phyloP scores from a whole-genome alignment of 148 eudicot genomes.

The Persicaria tinctoria region DNA sequence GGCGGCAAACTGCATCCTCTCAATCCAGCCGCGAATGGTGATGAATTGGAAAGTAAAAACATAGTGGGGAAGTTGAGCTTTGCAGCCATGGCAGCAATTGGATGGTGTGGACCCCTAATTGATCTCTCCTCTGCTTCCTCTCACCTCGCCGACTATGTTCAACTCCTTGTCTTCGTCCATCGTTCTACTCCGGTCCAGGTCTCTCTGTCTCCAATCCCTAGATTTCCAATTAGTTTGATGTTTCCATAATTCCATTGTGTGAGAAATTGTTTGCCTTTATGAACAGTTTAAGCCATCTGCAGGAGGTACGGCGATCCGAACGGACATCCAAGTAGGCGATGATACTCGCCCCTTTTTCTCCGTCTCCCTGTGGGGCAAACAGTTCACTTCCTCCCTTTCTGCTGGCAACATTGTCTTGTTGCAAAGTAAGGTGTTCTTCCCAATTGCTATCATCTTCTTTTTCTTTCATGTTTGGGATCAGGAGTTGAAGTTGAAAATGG shows the following conservation, averaged over 20 bases:
- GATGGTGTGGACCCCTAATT: slow-evolving; percentile 81
- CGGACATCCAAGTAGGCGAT: slow-evolving; percentile 77
- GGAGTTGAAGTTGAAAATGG: slow-evolving; percentile 1
- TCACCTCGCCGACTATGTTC: slow-evolving; percentile 60
- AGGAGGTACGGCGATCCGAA: slow-evolving; percentile 51
- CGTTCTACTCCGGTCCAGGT: slow-evolving; percentile 65
- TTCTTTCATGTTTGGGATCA: background rate
- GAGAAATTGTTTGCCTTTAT: background rate
- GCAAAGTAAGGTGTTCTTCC: slow-evolving; percentile 38
- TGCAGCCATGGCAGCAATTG: slow-evolving; percentile 47
- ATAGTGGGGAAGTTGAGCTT: background rate
- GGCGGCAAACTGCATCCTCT: background rate
- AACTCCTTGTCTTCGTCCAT: slow-evolving; percentile 66
- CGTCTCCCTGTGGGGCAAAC: slow-evolving; percentile 66
- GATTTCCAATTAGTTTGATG: background rate
- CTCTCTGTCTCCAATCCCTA: background rate
- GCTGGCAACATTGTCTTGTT: slow-evolving; percentile 58
- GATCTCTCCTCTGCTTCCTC: slow-evolving; percentile 56
- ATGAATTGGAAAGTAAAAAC: too few species aligned
- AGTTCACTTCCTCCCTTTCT: slow-evolving; percentile 36
- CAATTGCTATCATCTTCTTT: background rate
- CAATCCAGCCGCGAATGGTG: too few species aligned
- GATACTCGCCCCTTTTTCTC: slow-evolving; percentile 64
- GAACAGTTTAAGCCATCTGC: slow-evolving; percentile 51
- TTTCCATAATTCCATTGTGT: background rate